Conservation (phyloP, 2,329 filamentous ascomycete species). For the Fusarium sp. region DNA sequence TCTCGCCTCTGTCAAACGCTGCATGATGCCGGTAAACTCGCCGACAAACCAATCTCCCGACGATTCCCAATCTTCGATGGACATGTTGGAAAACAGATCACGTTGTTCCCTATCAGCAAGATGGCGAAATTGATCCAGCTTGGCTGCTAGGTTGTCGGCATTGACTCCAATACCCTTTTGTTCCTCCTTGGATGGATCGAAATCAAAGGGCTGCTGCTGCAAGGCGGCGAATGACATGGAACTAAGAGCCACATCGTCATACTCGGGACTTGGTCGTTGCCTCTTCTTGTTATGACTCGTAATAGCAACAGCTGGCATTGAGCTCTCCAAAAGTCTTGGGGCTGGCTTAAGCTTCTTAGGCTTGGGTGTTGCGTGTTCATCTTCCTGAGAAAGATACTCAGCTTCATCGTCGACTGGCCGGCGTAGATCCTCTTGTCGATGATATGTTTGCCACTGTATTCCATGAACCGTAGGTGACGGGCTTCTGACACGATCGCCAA, state of each 20-base stretch:
- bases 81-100: conserved; percentile 61
- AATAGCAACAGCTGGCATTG: conserved; percentile 34
- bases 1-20: conserved; percentile 57
- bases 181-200: conserved; percentile 59
- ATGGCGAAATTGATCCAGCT: conserved; percentile 59
- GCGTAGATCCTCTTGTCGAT: conserved; percentile 27
- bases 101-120: conserved; percentile 57
- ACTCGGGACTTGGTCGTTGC: conserved; percentile 58
- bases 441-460: conserved; percentile 33
- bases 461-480: conserved; percentile 41
- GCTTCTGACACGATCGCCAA: conserved; percentile 33
- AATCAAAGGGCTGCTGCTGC: conserved; percentile 62
- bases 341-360: conserved; percentile 36
- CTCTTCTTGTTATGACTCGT: conserved; percentile 50
- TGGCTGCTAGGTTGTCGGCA: conserved; percentile 56
- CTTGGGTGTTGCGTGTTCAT: conserved; percentile 37
- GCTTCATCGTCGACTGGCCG: conserved; percentile 35
- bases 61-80: conserved; percentile 65
- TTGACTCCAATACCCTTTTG: conserved; percentile 48
- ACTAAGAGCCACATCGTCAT: conserved; percentile 63
- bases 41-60: conserved; percentile 67
- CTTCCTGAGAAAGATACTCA: conserved; percentile 37
- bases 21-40: conserved; percentile 60
- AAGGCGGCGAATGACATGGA: conserved; percentile 62
- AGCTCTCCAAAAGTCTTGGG: conserved; percentile 39